Evolutionary conservation across 169 alveolate genomes (phyloP), one percentile per base, ranked within the genome.

Genomic region (Miamiensis avidus): DNA sequence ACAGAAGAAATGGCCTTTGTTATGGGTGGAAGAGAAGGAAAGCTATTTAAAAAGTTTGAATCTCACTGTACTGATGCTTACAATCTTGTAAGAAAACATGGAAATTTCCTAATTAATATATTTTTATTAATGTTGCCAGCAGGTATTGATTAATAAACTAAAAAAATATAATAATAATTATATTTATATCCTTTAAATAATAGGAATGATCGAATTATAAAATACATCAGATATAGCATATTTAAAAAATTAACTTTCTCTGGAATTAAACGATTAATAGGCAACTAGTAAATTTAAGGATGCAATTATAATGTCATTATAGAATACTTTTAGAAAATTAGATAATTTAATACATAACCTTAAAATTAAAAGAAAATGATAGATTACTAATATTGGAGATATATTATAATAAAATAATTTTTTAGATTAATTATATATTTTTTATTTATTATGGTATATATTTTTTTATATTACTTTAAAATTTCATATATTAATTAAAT

Each of bases 1-100:
- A 92, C 97, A 34, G 93, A 86, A 76, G 97, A 94, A 94, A 91
- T 96, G 93, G 96, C 95, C 34, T 82, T 74, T 75, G 96, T 94
- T 81, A 92, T 94, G 84, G 97, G 94, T 78, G 97, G 97, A 0
- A 91, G 90, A 65, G 91, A 94, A 33, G 84, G 93, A 29, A 76
- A 88, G 30, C 31, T 72, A 28, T 96, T 89, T 90, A 77, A 88
- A 34, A 89, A 88, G 29, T 96, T 96, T 81, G 92, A 93, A 79
- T 74, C 84, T 16, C 82, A 89, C 74, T 94, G 97, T 87, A 88
- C 95, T 82, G 65, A 88, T 82, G 97, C 97, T 29, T 96, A 93
- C 82, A 90, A 93, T 75, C 87, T 91, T 15, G 84, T 94, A 1
- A 92, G 98, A 75, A 94, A 93, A 31, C 93, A 96, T 79, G 96